Base-by-base conservation (phyloP, 805 yeast genomes). In the Aciculoconidium aculeatum region DNA sequence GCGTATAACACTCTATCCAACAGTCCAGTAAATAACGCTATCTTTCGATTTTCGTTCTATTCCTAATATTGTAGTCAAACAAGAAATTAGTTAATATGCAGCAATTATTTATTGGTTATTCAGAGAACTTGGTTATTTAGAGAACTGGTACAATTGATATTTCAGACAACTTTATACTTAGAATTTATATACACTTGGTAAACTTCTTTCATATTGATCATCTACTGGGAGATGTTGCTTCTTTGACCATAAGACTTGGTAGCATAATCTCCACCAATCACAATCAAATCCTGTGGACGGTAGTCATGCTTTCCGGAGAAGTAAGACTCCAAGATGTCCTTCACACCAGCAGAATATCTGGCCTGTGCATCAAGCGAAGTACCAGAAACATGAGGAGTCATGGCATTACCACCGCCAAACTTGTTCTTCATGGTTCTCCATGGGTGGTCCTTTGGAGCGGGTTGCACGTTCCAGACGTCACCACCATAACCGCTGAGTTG, bases 401-500 rank as follows among this genome's bases (percentile, higher is more conserved):
- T 80, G 31, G 88, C 90, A 45, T 83, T 82, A 41, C 90, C 90
- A 20, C 74, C 82, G 35, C 80, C 80, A 41, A 66, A 71, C 47
- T 70, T 61, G 70, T 80, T 79, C 27, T 61, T 50, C 76, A 80
- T 71, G 7, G 64, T 32, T 66, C 86, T 69, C 92, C 92, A 82
- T 41, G 87, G 87, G 49, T 80, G 87, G 53, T 68, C 69, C 31
- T 63, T 60, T 40, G 87, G 86, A 15, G 90, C 83, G 23, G 94
- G 94, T 57, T 82, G 94, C n/a, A 79, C 80, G 63, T 48, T 70
- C 86, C 90, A 81, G 30, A 82, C 92, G 55, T 82, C 92, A 44
- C 90, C 92, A 47, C 88, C 92, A 51, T 81, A 82, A 30, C 88
- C 90, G 45, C 79, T 65, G 28, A 82, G 52, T 44, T 77, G 78